Evolutionary conservation across 2,329 filamentous ascomycete species (phyloP).

Genomic region (Hymenoscyphus scutula): DNA sequence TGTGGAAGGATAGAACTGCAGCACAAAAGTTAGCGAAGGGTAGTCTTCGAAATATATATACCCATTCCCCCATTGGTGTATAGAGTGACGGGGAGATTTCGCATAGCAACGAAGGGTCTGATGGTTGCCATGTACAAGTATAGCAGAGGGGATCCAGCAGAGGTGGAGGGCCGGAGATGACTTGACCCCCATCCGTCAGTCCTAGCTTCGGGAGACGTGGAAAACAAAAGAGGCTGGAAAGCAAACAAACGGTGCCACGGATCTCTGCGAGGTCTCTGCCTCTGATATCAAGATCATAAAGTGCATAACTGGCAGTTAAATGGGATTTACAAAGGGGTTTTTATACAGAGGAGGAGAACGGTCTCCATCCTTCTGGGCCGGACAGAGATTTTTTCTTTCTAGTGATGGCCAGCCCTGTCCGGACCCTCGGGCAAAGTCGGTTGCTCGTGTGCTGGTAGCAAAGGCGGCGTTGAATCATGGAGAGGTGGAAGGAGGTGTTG

Average conservation of each 20-base stretch:
- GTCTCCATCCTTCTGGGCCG: neutral
- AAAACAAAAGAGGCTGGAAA: neutral
- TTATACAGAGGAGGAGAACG: neutral
- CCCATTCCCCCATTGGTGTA: neutral
- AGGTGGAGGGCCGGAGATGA: slow-evolving; percentile 3
- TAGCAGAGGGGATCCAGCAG: too few species aligned
- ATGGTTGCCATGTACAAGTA: slow-evolving; percentile 8
- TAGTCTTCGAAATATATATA: neutral
- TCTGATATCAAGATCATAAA: neutral
- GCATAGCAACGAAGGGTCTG: neutral
- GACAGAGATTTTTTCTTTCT: neutral
- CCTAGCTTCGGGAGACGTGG: neutral
- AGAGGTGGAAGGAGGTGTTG: neutral
- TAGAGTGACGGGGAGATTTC: neutral
- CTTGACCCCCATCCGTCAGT: neutral
- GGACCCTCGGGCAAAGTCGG: neutral
- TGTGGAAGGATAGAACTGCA: neutral
- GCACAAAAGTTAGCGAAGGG: neutral
- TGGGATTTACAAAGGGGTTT: neutral
- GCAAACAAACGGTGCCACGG: slow-evolving; percentile 2
- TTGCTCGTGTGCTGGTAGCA: neutral
- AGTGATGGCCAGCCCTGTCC: neutral
- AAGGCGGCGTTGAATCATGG: neutral
- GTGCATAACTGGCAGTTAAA: neutral
- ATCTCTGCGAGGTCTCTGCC: neutral